Conservation (phyloP, 495 filamentous ascomycete species). For the Amphirosellinia nigrospora region DNA sequence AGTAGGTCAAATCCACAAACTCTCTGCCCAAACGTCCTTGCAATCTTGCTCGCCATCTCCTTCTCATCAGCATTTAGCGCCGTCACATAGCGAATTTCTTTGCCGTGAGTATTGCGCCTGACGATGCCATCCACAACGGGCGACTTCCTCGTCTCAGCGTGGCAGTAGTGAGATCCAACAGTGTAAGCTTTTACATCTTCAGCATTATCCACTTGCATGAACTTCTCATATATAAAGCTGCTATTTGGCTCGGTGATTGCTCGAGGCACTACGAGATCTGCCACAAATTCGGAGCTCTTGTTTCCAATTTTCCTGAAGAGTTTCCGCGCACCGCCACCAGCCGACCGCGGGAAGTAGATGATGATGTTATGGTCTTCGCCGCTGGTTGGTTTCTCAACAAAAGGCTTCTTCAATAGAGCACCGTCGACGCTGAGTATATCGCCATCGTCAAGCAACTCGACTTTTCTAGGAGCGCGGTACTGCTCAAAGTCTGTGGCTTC, state of each 20-base stretch:
- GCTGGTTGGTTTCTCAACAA: conserved; percentile 98
- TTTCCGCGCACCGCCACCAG: conserved; percentile 85
- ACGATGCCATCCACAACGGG: conserved; percentile 97
- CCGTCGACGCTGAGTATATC: conserved; percentile 90
- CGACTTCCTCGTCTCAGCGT: conserved; percentile 95
- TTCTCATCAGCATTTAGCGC: conserved; percentile 80
- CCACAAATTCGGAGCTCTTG: conserved; percentile 94
- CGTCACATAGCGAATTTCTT: conserved; percentile 95
- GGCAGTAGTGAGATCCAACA: conserved; percentile 90
- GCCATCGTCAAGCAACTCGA: conserved; percentile 84
- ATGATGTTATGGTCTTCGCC: conserved; percentile 99
- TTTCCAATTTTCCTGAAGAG: conserved; percentile 97
- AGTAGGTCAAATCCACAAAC: conserved; percentile 98
- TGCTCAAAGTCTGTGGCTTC: conserved; percentile 75
- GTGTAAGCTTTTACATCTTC: conserved; percentile 99
- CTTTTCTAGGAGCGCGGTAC: conserved; percentile 65
- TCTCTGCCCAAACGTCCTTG: conserved; percentile 88
- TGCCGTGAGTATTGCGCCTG: conserved; percentile 93
- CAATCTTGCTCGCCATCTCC: conserved; percentile 85
- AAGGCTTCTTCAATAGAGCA: conserved; percentile 81
- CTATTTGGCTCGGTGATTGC: conserved; percentile 76
- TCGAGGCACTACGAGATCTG: conserved; percentile 73
- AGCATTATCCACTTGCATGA: conserved; percentile 91
- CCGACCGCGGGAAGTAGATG: conserved; percentile 88
- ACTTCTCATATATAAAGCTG: conserved; percentile 96